Percentiles rank a stretch among this genome's conserved stretches.
These are phyloP conservation scores for Talaromyces verruculosus DNA, from an alignment of 2,329 filamentous ascomycete genomes.

Conservation along the genomic window DNA sequence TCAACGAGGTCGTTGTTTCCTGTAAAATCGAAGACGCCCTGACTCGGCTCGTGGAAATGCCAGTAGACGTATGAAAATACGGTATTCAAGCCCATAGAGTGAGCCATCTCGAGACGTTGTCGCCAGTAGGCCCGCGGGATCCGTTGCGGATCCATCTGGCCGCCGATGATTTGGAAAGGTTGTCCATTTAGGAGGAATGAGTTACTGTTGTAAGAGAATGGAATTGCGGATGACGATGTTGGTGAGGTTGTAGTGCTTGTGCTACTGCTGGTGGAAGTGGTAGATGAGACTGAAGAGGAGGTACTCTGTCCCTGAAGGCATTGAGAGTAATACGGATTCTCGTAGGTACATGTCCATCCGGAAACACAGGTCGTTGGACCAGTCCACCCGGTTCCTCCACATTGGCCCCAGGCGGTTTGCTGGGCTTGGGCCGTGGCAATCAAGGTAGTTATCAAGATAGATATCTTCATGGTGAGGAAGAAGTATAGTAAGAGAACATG, in stretches of 20 bases:
- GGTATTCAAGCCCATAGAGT: too few relatives aligned
- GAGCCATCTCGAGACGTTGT: too few relatives aligned
- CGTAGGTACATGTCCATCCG: neutral
- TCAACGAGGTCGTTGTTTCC: conserved; percentile 12
- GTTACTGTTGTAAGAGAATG: too few relatives aligned
- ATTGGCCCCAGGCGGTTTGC: neutral
- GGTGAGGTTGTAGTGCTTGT: neutral
- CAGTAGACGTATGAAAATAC: too few relatives aligned
- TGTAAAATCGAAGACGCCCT: conserved; percentile 41
- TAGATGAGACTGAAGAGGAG: neutral
- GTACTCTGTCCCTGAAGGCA: neutral
- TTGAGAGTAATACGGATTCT: conserved; percentile 1
- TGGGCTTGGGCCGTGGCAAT: neutral
- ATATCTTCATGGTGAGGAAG: neutral
- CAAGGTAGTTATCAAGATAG: neutral
- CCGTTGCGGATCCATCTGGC: too few relatives aligned
- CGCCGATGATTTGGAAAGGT: too few relatives aligned
- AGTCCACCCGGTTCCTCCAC: neutral
- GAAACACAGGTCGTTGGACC: conserved; percentile 3
- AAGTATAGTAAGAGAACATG: neutral
- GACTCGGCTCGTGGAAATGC: conserved; percentile 18
- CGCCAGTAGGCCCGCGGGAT: too few relatives aligned
- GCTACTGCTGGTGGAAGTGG: neutral
- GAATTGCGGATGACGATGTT: neutral
- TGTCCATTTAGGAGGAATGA: too few relatives aligned